Evolutionary conservation across 139 green algal species (phyloP).

Genomic region (Diplosphaera chodatii): DNA sequence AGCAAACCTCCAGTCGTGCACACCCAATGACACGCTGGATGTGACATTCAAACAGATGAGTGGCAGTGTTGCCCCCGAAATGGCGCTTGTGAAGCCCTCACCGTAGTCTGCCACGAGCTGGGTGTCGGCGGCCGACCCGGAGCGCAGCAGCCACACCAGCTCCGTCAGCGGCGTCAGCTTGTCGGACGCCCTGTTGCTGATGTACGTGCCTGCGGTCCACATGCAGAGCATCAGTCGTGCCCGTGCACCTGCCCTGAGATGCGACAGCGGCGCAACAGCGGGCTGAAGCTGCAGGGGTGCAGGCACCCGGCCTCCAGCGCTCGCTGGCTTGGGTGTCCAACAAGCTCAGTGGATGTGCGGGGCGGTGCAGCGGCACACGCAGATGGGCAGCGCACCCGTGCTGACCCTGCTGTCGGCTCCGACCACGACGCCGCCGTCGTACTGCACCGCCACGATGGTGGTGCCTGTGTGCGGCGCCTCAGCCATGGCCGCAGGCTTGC

Average conservation of each 20-base stretch:
- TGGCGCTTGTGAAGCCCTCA: conserved; percentile 31
- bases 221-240: too few relatives aligned
- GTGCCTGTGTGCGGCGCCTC: conserved; percentile 54
- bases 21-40: too few relatives aligned
- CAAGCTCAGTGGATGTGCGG: too few relatives aligned
- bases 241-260: too few relatives aligned
- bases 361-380: too few relatives aligned
- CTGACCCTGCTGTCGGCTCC: conserved; percentile 81
- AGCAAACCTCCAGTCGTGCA: too few relatives aligned
- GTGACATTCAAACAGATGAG: too few relatives aligned
- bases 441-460: conserved; percentile 86
- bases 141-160: conserved; percentile 68
- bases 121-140: conserved; percentile 81
- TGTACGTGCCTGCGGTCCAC: conserved; percentile 79
- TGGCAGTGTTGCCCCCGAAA: too few relatives aligned
- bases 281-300: too few relatives aligned
- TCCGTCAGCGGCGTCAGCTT: conserved; percentile 84
- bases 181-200: conserved; percentile 90
- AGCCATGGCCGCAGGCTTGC: neutral
- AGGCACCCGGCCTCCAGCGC: too few relatives aligned
- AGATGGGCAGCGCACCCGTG: conserved; percentile 28
- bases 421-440: conserved; percentile 83
- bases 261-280: too few relatives aligned
- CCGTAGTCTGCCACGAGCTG: conserved; percentile 84
- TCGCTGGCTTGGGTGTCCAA: too few relatives aligned